Evolutionary conservation across 345 rosid genomes (phyloP).

Genomic region (Eucalyptus pauciflora): DNA sequence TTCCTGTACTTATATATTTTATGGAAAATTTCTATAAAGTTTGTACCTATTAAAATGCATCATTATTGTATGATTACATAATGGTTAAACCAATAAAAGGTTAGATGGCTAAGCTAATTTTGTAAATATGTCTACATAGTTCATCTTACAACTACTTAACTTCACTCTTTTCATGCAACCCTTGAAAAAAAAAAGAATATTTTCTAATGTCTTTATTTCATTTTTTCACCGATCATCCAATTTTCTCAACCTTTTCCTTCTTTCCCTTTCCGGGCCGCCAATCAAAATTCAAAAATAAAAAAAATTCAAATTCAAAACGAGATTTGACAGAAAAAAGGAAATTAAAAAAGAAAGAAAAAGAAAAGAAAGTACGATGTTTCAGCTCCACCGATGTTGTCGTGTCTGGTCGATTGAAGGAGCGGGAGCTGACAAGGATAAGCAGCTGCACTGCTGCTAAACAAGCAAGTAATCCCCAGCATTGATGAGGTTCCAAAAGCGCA

Average conservation of each 20-base stretch:
- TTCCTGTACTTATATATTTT: no score
- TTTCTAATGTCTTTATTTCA: neutral
- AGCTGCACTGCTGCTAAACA: neutral
- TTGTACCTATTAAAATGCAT: fast-evolving
- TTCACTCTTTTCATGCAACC: neutral
- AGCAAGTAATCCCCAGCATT: neutral
- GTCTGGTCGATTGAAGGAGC: neutral
- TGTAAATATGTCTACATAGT: neutral
- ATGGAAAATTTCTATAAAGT: neutral
- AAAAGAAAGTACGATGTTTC: neutral
- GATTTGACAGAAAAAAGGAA: no score
- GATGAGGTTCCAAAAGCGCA: neutral
- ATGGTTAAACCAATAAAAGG: neutral
- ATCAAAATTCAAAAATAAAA: no score
- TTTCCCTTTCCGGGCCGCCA: neutral
- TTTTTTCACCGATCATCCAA: neutral
- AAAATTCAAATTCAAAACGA: neutral
- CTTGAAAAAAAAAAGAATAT: neutral
- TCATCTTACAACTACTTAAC: neutral
- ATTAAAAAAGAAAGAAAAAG: no score
- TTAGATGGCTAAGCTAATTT: neutral
- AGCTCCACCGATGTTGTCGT: neutral
- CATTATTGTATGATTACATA: neutral
- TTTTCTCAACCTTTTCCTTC: neutral
- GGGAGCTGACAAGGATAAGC: neutral